Base-by-base conservation (phyloP, 176 grass and related monocot genomes). In the Oropetium thomaeum region DNA sequence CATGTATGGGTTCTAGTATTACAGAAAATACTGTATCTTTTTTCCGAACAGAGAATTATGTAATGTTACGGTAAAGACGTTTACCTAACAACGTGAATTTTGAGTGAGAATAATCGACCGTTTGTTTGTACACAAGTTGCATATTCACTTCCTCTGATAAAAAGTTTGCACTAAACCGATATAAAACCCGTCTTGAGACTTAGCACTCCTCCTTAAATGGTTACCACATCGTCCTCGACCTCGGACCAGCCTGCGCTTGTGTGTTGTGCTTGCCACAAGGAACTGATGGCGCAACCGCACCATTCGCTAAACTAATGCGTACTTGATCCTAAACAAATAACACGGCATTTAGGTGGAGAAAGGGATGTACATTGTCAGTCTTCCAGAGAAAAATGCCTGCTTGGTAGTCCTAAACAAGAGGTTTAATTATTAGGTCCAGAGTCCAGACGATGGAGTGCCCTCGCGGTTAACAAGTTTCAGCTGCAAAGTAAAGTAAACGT, bases 401-500 rank as follows among this genome's bases (percentile, higher is more conserved):
- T 48, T 34, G 6, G 3, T 12, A 34, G 79, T 64, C 58, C 11
- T 33, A 54, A 63, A 73, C 69, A 73, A 65, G 59, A n/a, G n/a
- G n/a, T n/a, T n/a, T n/a, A n/a, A n/a, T n/a, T n/a, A n/a, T n/a
- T n/a, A n/a, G n/a, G n/a, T n/a, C n/a, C n/a, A n/a, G n/a, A n/a
- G n/a, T n/a, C n/a, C n/a, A n/a, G n/a, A n/a, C n/a, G n/a, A 29
- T 16, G 57, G 57, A 59, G 26, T 30, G 57, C 30, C 57, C 11
- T 16, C 27, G 5, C 12, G 4, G 39, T 26, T 70, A 71, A 44
- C 65, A 63, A 70, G 8, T 51, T 64, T 16, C 66, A 26, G 35
- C 82, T 48, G 74, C 74, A 20, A 78, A 78, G 72, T 8, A 41
- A 84, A 84, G 65, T 31, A 84, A 78, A 54, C 82, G 9, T 45